Evolutionary conservation across 148 eudicot species (phyloP), one percentile per base, ranked within the genome.

Genomic region (Rhododendron ferrugineum): DNA sequence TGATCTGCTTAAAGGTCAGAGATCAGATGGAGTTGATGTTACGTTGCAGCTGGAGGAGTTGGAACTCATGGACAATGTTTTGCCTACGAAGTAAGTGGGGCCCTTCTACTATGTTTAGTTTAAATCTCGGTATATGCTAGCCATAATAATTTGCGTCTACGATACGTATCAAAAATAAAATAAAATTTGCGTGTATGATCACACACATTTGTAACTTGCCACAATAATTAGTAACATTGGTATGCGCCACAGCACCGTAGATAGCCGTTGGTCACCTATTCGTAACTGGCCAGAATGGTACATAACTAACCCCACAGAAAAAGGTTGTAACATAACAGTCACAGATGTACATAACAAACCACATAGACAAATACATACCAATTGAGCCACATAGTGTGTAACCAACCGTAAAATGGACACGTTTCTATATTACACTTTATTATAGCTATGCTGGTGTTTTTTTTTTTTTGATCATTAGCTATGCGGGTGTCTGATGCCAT

Each of bases 1-100:
- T 87, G 99, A 95, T 88, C 91, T 94, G 88, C 95, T 96, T 82
- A 94, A 88, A 90, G 95, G 98, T 40, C 98, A 93, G 87, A 96
- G 94, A 89, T 64, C 98, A n/a, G n/a, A 64, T 87, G 92, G 89
- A 88, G 96, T 96, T 87, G 96, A 94, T 79, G 95, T 96, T 80
- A 92, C 98, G n/a, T 90, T 95, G 36, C 93, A 90, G 79, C 96
- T 96, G 10, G 98, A 93, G 74, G 98, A 96, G 73, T 82, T 96
- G 92, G 98, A 96, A 85, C 85, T 85, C 34, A 92, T 93, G 94
- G 98, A 94, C 83, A 92, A 93, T 87, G 96, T 96, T 79, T 89
- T 94, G 89, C 93, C 94, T 83, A 92, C 98, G 52, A 96, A 95
- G 98, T 95, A 87, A 85, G 95, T 85, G 81, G n/a, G 5, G 54